A percentile compares a stretch with the other conserved stretches of the same genome.
Evolutionary conservation across 768 basidiomycete genomes (phyloP).

Genomic region (Sarcodon aspratus): DNA sequence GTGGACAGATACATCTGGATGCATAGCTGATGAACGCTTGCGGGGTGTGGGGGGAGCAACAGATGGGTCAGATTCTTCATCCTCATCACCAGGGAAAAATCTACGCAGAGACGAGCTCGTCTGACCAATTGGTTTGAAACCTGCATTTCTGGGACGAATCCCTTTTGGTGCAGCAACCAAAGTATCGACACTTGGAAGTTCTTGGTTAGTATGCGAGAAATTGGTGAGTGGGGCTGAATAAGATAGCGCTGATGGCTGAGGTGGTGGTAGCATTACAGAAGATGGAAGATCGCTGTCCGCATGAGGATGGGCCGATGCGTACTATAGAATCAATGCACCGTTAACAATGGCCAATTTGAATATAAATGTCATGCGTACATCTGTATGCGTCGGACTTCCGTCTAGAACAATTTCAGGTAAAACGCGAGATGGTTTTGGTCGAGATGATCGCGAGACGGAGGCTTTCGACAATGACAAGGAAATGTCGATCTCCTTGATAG

Average conservation of each 20-base stretch:
- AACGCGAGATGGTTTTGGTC: too few relatives aligned
- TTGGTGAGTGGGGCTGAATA: constrained; percentile 1
- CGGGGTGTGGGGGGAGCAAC: too few relatives aligned
- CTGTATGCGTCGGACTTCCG: too few relatives aligned
- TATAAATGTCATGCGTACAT: too few relatives aligned
- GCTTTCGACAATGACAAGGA: constrained; percentile 21
- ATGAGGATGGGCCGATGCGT: too few relatives aligned
- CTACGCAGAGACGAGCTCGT: constrained; percentile 48
- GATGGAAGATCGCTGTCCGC: constrained; percentile 1
- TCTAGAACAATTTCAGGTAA: too few relatives aligned
- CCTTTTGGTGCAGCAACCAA: too few relatives aligned
- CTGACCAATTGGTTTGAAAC: constrained; percentile 59
- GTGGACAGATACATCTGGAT: too few relatives aligned
- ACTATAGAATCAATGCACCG: too few relatives aligned
- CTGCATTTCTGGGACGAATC: constrained; percentile 25
- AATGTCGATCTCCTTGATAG: constrained; percentile 23
- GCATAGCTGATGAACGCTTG: too few relatives aligned
- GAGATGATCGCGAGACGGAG: neutral
- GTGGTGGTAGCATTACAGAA: constrained; percentile 1
- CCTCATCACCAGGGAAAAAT: constrained; percentile 81
- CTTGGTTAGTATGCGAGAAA: neutral
- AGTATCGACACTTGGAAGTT: too few relatives aligned
- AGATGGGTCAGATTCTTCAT: constrained; percentile 30
- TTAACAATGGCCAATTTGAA: too few relatives aligned
- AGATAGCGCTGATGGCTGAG: constrained; percentile 1